Evolutionary conservation across 2,329 filamentous ascomycete genomes (phyloP), one percentile per base, ranked within the genome.

Genomic region (Hymenoscyphus fraxineus): DNA sequence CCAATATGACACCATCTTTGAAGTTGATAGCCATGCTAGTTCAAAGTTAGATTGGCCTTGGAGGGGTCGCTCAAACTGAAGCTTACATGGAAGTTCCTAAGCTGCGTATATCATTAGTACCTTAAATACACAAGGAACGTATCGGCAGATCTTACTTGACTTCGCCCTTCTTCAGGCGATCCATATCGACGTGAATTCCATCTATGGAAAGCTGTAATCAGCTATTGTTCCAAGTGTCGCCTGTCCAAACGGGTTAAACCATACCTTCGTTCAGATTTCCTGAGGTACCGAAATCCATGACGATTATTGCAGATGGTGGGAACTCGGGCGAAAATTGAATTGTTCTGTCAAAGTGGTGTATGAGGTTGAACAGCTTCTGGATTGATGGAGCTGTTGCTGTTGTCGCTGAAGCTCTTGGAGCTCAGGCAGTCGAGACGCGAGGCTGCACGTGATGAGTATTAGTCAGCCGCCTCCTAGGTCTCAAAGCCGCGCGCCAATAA

Each of bases 181-280:
- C 92, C 95, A 99, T 99, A 77, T 99, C 95, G 73, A 99, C 85
- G 79, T 99, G 95, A 78, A 99, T 98, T 78, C 95, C 95, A 93
- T 99, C 95, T 98, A 74, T 16, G 58, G 41, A 56, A 62, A 72
- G 68, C 67, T 70, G 47, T 32, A 55, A 66, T 75, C 72, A 75
- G 73, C 69, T 74, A 51, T 67, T 59, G 57, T 62, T 55, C 66
- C 58, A 40, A 47, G 47, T 54, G 65, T 66, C 62, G 47, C 62
- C 62, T 38, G 10, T 55, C 16, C 3, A 32, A 10, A 55, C 22
- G 44, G 19, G 47, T 58, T 51, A 47, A 64, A 40, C 64, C 74
- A 70, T 78, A 88, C 87, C 87, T 81, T 88, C 85, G 72, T 84
- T 88, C 72, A 89, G 76, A 72, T 81, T 81, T 75, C 87, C 87